Evolutionary conservation across 2,329 filamentous ascomycete genomes (phyloP), one percentile per base, ranked within the genome.

Genomic region (Sclerotinia borealis): DNA sequence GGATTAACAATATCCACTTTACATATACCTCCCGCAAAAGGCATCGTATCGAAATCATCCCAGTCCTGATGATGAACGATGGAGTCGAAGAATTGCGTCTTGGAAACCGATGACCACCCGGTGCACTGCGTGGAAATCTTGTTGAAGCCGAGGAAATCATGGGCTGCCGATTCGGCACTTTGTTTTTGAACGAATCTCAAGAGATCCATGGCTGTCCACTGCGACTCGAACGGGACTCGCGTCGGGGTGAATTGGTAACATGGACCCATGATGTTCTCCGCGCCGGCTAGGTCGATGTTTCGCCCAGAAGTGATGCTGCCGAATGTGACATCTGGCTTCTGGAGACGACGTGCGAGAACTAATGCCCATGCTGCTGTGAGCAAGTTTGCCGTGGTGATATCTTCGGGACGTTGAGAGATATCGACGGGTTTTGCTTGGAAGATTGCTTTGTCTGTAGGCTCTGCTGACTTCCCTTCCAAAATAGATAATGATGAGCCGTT

Each of bases 161-260:
- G 68, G 1, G 75, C 72, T 34, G 71, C 64, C 63, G 70, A 64
- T 63, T 71, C 63, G 51, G 69, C 60, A 65, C 61, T 72, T 68
- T 78, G 76, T 36, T 68, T 61, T 59, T 76, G 76, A 10, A 78
- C 65, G 31, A 69, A 66, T 2, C 63, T 64, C 8, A 78, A 67
- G 5, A 78, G 72, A 39, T 76, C 72, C 2, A 68, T 64, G 0
- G 70, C 69, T 4, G 68, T 77, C 75, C 75, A 77, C 0, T 65
- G 22, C 0, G 66, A 10, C 6, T 74, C 61, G 64, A 81, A 77
- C 0, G 66, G 63, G 2, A 81, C 75, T 25, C 79, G 75, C 59
- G 80, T 72, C 1, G 79, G 79, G 2, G 76, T 76, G 60, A 78
- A 76, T 64, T 79, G 76, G 72, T 77, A 79, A 64, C 77, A 80